phyloP scores from a whole-genome alignment of 2,329 filamentous ascomycete species.

The Trichophyton simii region DNA sequence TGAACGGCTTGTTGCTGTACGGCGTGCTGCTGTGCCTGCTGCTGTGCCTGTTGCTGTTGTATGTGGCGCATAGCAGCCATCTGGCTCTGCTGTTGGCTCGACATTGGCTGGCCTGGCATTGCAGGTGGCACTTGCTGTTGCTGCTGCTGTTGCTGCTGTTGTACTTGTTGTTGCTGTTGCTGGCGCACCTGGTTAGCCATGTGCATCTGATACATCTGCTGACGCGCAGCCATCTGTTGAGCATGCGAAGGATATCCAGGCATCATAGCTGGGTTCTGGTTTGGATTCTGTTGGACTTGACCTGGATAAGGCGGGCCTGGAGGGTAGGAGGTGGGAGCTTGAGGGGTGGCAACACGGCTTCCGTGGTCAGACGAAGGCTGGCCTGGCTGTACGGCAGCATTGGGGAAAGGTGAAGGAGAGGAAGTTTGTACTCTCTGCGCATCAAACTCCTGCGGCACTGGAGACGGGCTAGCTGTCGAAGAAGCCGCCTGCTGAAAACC shows the following conservation, averaged over 20 bases:
- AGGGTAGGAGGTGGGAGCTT: conserved; percentile 54
- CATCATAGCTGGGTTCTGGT: conserved; percentile 27
- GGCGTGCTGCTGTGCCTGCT: conserved; percentile 57
- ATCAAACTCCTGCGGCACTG: conserved; percentile 66
- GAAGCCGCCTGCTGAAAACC: conserved; percentile 58
- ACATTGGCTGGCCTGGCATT: background rate
- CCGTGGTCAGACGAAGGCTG: conserved; percentile 59
- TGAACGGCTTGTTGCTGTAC: conserved; percentile 52
- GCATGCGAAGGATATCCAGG: conserved; percentile 37
- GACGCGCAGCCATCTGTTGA: conserved; percentile 56
- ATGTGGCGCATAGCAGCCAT: background rate
- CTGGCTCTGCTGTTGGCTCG: background rate
- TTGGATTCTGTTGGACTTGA: conserved; percentile 23
- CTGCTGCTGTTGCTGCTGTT: conserved; percentile 19
- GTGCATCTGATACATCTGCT: conserved; percentile 73
- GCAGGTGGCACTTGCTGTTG: conserved; percentile 16
- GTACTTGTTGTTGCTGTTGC: conserved; percentile 22
- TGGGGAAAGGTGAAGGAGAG: conserved; percentile 83
- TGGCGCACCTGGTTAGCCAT: conserved; percentile 64
- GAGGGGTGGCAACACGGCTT: conserved; percentile 54
- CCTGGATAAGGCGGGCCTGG: conserved; percentile 35
- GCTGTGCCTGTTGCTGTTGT: conserved; percentile 16
- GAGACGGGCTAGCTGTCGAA: conserved; percentile 77
- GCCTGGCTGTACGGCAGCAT: conserved; percentile 56
- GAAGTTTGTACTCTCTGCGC: conserved; percentile 72